Base-by-base conservation (phyloP, 176 grass and related monocot genomes). In the Ampelocalamus luodianensis region DNA sequence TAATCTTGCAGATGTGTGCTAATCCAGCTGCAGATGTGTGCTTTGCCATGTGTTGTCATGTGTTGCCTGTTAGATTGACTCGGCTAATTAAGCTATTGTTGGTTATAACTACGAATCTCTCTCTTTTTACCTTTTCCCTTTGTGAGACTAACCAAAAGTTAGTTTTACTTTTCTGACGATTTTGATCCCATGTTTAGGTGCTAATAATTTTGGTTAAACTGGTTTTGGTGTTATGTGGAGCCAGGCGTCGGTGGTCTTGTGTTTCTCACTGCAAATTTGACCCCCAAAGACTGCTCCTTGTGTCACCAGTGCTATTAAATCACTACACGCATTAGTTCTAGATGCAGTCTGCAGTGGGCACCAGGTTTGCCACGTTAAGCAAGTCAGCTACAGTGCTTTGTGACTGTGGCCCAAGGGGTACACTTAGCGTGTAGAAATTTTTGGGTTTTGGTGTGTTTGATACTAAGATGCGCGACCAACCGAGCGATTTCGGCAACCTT, bases 11-110 rank as follows among this genome's bases (percentile, higher is more conserved):
- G n/a, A n/a, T n/a, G n/a, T n/a, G n/a, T n/a, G n/a, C n/a, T n/a
- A n/a, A n/a, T n/a, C n/a, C n/a, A n/a, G n/a, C n/a, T n/a, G n/a
- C 74, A 83, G 74, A 86, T 90, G 74, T 22, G 66, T 43, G 64
- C 72, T 74, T 68, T 23, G 74, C 43, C 81, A 91, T 84, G 79
- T 90, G 89, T 75, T 23, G 22, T 49, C 85, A 87, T 87, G 89
- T 88, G 85, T 46, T 65, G 43, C 56, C 0, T 83, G 65, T 61
- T 46, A 45, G 80, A 88, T 78, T 44, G 43, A 53, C 16, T 65
- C 17, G 72, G 32, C 1, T 72, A 90, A 87, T 69, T 79, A 29
- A 79, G 23, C 74, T 44, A 23, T 55, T 44, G 14, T 39, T 45
- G 71, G 53, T 36, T 62, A 68, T 23, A 61, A 71, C n/a, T 62